Conservation (phyloP, 805 yeast species). For the Kuraishia floccosa region DNA sequence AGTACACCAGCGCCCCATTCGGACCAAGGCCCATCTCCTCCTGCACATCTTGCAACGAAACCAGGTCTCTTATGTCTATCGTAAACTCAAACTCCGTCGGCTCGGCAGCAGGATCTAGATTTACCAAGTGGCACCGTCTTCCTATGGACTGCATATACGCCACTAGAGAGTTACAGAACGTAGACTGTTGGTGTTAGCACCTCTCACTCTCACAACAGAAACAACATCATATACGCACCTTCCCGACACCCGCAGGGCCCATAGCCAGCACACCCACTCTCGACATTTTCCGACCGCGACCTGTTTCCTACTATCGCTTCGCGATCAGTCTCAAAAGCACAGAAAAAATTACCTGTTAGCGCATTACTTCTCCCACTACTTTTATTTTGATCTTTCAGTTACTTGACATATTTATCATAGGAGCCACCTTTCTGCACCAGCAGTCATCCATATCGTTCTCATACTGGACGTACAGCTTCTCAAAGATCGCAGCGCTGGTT, state of each 20-base stretch:
- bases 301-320: no score
- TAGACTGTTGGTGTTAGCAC: slow-evolving; percentile 28
- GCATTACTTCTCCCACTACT: no score
- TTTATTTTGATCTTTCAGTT: no score
- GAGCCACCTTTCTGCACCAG: slow-evolving; percentile 23
- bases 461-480: slow-evolving; percentile 17
- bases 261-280: slow-evolving; percentile 88
- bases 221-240: slow-evolving; percentile 18
- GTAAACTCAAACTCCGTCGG: slow-evolving; percentile 87
- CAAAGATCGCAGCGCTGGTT: slow-evolving; percentile 8
- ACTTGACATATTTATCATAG: no score
- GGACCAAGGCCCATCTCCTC: slow-evolving; percentile 92
- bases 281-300: no score
- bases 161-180: slow-evolving; percentile 84
- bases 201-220: not conserved
- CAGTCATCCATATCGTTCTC: slow-evolving; percentile 27
- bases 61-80: slow-evolving; percentile 83
- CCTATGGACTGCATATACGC: slow-evolving; percentile 85
- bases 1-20: slow-evolving; percentile 86
- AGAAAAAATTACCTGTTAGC: no score
- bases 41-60: slow-evolving; percentile 88
- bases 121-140: slow-evolving; percentile 88
- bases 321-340: no score
- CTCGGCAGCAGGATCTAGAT: slow-evolving; percentile 95
- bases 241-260: slow-evolving; percentile 99